Conservation (phyloP, 2,329 filamentous ascomycete genomes). For the Verruconis gallopava region DNA sequence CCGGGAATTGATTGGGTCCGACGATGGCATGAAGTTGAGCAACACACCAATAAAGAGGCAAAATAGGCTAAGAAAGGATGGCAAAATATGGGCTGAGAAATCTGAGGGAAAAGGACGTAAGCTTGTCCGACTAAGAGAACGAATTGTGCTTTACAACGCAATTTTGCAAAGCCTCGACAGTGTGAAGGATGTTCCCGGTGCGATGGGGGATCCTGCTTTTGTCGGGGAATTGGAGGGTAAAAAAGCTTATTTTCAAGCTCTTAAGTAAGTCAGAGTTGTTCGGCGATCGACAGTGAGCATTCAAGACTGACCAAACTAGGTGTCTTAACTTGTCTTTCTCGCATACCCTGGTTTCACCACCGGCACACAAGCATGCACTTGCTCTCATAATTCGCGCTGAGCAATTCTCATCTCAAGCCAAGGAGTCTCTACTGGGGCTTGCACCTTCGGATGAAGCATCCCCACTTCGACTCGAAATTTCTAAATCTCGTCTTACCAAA, state of each 20-base stretch:
- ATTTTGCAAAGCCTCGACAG: slow-evolving; percentile 84
- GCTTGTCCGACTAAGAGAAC: slow-evolving; percentile 69
- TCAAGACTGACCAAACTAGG: slow-evolving; percentile 29
- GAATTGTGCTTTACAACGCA: slow-evolving; percentile 80
- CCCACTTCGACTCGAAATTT: slow-evolving; percentile 52
- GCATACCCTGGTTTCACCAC: slow-evolving; percentile 52
- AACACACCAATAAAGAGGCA: slow-evolving; percentile 42
- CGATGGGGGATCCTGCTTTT: slow-evolving; percentile 70
- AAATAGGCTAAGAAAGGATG: slow-evolving; percentile 33
- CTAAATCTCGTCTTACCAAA: slow-evolving; percentile 41
- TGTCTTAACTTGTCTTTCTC: slow-evolving; percentile 77
- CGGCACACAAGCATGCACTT: slow-evolving; percentile 65
- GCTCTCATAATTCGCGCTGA: slow-evolving; percentile 66
- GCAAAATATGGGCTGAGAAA: slow-evolving; percentile 25
- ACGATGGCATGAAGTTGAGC: slow-evolving; percentile 57
- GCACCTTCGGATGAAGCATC: slow-evolving; percentile 21
- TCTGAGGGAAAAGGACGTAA: slow-evolving; percentile 58
- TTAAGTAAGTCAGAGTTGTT: slow-evolving; percentile 50
- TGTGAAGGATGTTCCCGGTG: slow-evolving; percentile 77
- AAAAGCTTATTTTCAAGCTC: slow-evolving; percentile 69
- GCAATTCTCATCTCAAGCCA: slow-evolving; percentile 44
- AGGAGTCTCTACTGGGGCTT: slow-evolving; percentile 32
- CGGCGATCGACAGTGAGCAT: too few species aligned
- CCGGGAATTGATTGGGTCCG: slow-evolving; percentile 68
- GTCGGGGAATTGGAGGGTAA: slow-evolving; percentile 67